phyloP scores from a whole-genome alignment of 176 grass and related monocot species.

The Cocos nucifera region DNA sequence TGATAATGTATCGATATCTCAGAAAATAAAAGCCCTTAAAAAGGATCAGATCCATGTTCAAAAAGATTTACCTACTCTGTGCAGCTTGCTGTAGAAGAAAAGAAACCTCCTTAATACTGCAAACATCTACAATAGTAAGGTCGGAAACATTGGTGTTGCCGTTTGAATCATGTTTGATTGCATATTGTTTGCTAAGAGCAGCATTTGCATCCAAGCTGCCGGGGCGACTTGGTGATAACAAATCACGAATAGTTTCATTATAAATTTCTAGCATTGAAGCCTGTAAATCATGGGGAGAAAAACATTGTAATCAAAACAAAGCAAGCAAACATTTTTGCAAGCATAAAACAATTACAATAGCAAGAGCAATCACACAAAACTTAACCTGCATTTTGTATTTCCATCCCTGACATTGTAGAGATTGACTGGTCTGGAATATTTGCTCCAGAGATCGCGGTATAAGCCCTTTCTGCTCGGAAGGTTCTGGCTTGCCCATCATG shows the following conservation, averaged over 20 bases:
- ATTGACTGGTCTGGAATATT: conserved; percentile 66
- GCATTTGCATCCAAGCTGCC: conserved; percentile 27
- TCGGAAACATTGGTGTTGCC: conserved; percentile 71
- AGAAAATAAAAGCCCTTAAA: too few relatives aligned
- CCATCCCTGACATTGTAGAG: conserved; percentile 77
- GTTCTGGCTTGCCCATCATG: conserved; percentile 71
- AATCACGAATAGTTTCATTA: conserved; percentile 87
- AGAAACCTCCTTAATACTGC: conserved; percentile 48
- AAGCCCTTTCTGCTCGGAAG: conserved; percentile 52
- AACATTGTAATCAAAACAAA: too few relatives aligned
- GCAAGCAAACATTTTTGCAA: too few relatives aligned
- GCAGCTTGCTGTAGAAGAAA: conserved; percentile 63
- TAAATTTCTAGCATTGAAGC: conserved; percentile 97
- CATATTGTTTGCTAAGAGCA: conserved; percentile 41
- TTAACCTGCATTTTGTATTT: conserved; percentile 73
- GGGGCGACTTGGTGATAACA: conserved; percentile 39
- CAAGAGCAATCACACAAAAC: too few relatives aligned
- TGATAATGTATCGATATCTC: too few relatives aligned
- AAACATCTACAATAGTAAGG: conserved; percentile 63
- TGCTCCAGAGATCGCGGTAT: conserved; percentile 90
- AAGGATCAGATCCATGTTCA: too few relatives aligned
- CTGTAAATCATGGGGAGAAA: conserved; percentile 14
- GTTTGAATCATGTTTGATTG: conserved; percentile 73
- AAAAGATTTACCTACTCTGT: conserved; percentile 48
- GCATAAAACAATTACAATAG: too few relatives aligned